These are phyloP conservation scores for Yamadazyma aaseri DNA, from an alignment of 1,139 yeast species.

Conservation along the genomic window DNA sequence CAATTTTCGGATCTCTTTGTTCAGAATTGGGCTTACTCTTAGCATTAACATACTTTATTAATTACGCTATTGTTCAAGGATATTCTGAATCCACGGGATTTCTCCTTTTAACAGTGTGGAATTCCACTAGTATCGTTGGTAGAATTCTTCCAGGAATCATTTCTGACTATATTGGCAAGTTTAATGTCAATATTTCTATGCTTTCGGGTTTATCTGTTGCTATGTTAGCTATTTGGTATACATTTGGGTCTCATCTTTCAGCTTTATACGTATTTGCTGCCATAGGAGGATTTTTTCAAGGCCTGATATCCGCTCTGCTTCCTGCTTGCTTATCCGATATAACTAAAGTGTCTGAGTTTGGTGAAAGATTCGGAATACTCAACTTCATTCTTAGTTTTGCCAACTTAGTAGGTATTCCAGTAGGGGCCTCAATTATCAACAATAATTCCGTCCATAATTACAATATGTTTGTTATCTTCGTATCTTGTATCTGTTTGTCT, in stretches of 20 bases:
- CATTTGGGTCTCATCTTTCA: constrained; percentile 42
- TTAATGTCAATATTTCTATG: constrained; percentile 49
- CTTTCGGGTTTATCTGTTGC: constrained; percentile 38
- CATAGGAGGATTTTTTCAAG: constrained; percentile 48
- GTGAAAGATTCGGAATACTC: constrained; percentile 35
- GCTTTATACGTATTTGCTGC: constrained; percentile 47
- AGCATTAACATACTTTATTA: constrained; percentile 51
- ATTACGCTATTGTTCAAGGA: constrained; percentile 57
- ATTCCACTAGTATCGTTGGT: constrained; percentile 59
- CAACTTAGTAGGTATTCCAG: constrained; percentile 43
- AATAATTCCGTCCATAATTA: constrained; percentile 23
- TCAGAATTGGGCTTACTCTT: constrained; percentile 56
- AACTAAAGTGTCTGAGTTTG: constrained; percentile 25
- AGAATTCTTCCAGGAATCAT: constrained; percentile 56
- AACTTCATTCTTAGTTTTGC: constrained; percentile 35
- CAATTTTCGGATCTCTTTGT: constrained; percentile 35
- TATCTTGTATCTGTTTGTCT: constrained; percentile 19
- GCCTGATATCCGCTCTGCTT: constrained; percentile 26
- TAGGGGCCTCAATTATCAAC: constrained; percentile 50
- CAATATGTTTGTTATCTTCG: constrained; percentile 23
- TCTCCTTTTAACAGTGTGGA: constrained; percentile 51
- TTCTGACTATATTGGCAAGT: constrained; percentile 54
- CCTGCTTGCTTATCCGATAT: constrained; percentile 42
- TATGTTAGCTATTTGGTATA: constrained; percentile 50
- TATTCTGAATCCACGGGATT: constrained; percentile 49